Percentiles rank a stretch among this genome's conserved stretches.
These are phyloP conservation scores for Coemansia brasiliensis DNA, from an alignment of 192 early-diverging fungal species.

Conservation along the genomic window DNA sequence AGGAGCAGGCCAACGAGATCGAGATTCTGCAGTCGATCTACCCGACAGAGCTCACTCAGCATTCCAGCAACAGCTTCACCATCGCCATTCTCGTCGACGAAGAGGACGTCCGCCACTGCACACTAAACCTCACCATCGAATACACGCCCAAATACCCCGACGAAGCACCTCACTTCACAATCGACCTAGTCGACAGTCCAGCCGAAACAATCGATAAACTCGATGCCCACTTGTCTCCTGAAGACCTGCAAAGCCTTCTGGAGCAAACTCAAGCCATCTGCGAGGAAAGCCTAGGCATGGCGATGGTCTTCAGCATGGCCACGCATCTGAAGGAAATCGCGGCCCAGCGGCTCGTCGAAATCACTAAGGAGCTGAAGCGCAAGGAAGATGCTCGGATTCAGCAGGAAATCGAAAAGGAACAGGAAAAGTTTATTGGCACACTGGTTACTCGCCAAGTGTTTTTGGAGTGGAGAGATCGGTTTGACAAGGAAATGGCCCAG, in stretches of 20 bases:
- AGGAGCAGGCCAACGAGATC: conserved; percentile 78
- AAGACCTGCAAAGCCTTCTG: conserved; percentile 38
- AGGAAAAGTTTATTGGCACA: conserved; percentile 77
- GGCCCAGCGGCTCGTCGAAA: conserved; percentile 60
- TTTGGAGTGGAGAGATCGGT: conserved; percentile 74
- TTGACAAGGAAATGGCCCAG: conserved; percentile 66
- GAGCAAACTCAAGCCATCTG: conserved; percentile 28
- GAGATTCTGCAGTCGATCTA: conserved; percentile 83
- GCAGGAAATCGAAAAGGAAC: conserved; percentile 72
- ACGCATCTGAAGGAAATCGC: conserved; percentile 72
- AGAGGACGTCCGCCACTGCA: conserved; percentile 60
- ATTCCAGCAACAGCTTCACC: conserved; percentile 58
- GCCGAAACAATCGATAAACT: conserved; percentile 30
- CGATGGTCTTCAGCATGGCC: conserved; percentile 86
- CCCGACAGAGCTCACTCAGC: conserved; percentile 71
- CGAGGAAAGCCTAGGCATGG: conserved; percentile 85
- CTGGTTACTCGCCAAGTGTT: conserved; percentile 78
- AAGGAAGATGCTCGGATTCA: conserved; percentile 56
- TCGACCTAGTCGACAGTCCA: conserved; percentile 44
- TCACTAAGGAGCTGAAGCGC: conserved; percentile 54
- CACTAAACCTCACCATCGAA: conserved; percentile 57
- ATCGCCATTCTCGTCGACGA: conserved; percentile 65
- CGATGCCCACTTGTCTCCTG: conserved; percentile 50
- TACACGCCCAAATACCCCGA: conserved; percentile 78
- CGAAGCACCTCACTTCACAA: conserved; percentile 63